Base-by-base conservation (phyloP, 2,329 filamentous ascomycete genomes). In the Claviceps capensis region DNA sequence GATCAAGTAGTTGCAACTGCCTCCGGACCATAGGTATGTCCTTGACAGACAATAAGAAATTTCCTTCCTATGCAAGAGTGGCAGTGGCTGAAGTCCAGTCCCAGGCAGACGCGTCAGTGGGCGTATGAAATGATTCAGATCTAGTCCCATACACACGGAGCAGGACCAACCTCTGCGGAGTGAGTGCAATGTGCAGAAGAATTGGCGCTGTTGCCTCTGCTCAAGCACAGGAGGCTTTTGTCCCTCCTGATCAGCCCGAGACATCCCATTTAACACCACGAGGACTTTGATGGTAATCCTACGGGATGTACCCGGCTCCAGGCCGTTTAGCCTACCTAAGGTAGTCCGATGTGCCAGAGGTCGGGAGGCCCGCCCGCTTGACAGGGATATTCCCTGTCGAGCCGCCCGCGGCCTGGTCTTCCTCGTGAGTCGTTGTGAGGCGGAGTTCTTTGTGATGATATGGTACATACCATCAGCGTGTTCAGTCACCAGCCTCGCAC, bases 181-280 rank as follows among this genome's bases (percentile, higher is more conserved):
- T 30, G 8, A 34, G 13, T 8, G 44, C 23, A 36, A 14, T n/a
- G 23, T 19, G 17, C 22, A 22, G 23, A 42, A 22, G 34, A 43
- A 17, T 49, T 43, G 13, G 14, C 46, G 26, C 38, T 48, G 19
- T 45, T n/a, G 41, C 19, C 36, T 34, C 19, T 41, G 23, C 13
- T 36, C 51, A 30, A 48, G 38, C 40, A 38, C 41, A 38, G 52
- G 46, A 52, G 37, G 26, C 34, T 50, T 40, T 9, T 36, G 44
- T 50, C 38, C 30, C 42, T 49, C n/a, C n/a, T n/a, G n/a, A n/a
- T n/a, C 41, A 55, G 51, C 37, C 54, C 55, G 52, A 57, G 55
- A 58, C 57, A 54, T 54, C n/a, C 52, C 51, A 53, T 56, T 45
- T 42, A 47, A 53, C 41, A 45, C 44, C 52, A 53, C 52, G 48